These are phyloP conservation scores for Tylopilus plumbeoviolaceoides DNA, from an alignment of 768 basidiomycete genomes.

Conservation along the genomic window DNA sequence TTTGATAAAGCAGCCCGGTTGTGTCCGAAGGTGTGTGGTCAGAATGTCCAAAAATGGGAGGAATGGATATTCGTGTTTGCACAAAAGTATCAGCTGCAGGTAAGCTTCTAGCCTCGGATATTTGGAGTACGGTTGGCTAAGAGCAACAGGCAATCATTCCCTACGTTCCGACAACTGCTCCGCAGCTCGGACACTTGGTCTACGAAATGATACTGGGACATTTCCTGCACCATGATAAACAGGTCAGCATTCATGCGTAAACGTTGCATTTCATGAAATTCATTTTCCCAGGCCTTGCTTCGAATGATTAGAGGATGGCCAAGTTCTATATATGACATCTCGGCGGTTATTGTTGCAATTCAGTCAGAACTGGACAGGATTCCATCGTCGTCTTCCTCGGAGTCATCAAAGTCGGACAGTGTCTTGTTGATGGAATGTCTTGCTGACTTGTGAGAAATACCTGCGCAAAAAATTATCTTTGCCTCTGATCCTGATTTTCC, in stretches of 20 bases:
- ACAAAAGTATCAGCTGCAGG: constrained; percentile 74
- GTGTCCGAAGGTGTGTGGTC: constrained; percentile 81
- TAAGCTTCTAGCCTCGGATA: constrained; percentile 30
- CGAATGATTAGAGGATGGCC: constrained; percentile 88
- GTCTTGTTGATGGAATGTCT: constrained; percentile 88
- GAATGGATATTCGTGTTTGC: constrained; percentile 92
- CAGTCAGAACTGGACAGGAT: constrained; percentile 72
- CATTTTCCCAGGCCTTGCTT: constrained; percentile 55
- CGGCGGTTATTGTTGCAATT: constrained; percentile 85
- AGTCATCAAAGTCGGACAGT: constrained; percentile 42
- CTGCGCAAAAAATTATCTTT: neutral
- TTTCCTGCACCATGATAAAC: constrained; percentile 73
- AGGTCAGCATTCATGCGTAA: constrained; percentile 38
- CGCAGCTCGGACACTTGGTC: constrained; percentile 75
- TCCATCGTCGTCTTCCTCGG: constrained; percentile 44
- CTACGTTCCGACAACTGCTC: constrained; percentile 77
- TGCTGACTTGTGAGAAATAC: constrained; percentile 71
- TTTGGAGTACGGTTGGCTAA: neutral
- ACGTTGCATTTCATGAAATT: neutral
- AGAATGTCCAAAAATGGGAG: constrained; percentile 85
- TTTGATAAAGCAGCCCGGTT: constrained; percentile 78
- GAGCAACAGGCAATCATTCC: constrained; percentile 75
- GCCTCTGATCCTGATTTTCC: neutral
- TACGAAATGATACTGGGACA: constrained; percentile 95
- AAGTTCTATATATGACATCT: constrained; percentile 80